phyloP scores from a whole-genome alignment of 768 basidiomycete genomes.

The Lactifluus pinguis region DNA sequence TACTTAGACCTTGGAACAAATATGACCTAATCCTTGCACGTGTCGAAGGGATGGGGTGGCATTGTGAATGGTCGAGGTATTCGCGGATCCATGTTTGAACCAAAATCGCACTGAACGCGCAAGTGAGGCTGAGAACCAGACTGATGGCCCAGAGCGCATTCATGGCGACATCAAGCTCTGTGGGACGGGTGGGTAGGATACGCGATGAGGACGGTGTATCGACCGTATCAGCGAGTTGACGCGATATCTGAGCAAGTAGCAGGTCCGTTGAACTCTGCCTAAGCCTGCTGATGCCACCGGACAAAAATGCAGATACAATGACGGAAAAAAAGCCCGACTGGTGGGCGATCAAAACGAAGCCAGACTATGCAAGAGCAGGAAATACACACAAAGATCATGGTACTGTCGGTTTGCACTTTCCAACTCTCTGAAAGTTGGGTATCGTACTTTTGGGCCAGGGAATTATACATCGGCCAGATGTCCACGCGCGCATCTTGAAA shows the following conservation, averaged over 20 bases:
- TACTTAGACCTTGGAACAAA: conserved; percentile 6
- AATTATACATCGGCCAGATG: conserved; percentile 5
- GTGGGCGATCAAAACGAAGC: not conserved
- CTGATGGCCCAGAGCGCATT: conserved; percentile 12
- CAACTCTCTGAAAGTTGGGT: not conserved
- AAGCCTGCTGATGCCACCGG: not conserved
- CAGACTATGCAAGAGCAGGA: not conserved
- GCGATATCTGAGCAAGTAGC: conserved; percentile 3
- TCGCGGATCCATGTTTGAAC: conserved; percentile 11
- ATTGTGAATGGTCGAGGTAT: conserved; percentile 1
- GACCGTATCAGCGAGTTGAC: not conserved
- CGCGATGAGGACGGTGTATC: not conserved
- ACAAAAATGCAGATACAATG: not conserved
- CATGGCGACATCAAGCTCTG: not conserved
- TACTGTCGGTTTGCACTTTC: not conserved
- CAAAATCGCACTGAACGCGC: conserved; percentile 2
- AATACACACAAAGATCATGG: conserved; percentile 1
- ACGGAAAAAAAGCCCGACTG: conserved; percentile 11
- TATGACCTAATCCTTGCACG: conserved; percentile 15
- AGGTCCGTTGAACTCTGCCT: not conserved
- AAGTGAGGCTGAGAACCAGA: conserved; percentile 4
- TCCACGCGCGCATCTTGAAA: not conserved
- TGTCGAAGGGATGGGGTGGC: conserved; percentile 5
- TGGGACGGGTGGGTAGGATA: not conserved
- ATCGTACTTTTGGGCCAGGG: conserved; percentile 1